These are phyloP conservation scores for Brachypodium distachyon DNA, from an alignment of 202 grass and related monocot genomes.

Conservation along the genomic window DNA sequence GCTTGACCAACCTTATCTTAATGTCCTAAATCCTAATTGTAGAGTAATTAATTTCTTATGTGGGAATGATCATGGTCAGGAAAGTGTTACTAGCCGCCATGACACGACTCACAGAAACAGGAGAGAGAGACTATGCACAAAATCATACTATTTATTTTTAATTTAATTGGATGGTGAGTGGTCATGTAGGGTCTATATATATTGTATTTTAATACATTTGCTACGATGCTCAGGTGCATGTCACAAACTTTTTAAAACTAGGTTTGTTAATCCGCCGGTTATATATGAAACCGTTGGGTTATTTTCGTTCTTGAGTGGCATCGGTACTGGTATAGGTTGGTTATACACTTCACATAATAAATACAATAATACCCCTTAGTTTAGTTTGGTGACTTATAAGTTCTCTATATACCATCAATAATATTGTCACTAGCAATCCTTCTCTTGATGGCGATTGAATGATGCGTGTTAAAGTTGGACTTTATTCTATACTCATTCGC, in stretches of 20 bases:
- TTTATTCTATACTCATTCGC: not conserved
- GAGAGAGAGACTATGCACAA: not conserved
- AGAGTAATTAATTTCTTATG: not conserved
- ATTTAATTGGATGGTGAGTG: not conserved
- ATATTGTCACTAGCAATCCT: not conserved
- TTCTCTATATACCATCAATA: too few relatives aligned
- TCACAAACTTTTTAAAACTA: not conserved
- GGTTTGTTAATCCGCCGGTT: not conserved
- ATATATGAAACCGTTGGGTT: not conserved
- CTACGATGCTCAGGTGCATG: not conserved
- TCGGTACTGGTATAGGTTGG: too few relatives aligned
- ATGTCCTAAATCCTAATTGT: too few relatives aligned
- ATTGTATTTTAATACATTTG: conserved; percentile 5
- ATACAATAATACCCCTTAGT: not conserved
- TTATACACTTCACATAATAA: not conserved
- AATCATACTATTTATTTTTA: not conserved
- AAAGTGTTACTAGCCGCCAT: not conserved
- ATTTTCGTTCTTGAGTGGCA: not conserved
- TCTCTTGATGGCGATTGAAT: not conserved
- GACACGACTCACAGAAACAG: not conserved
- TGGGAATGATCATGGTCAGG: not conserved
- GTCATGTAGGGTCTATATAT: not conserved
- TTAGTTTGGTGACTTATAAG: not conserved
- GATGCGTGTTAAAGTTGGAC: not conserved
- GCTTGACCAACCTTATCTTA: too few relatives aligned